A percentile compares a stretch with the other conserved stretches of the same genome.
Conservation (phyloP, 2,329 filamentous ascomycete genomes). For the Fragosphaeria purpurea region DNA sequence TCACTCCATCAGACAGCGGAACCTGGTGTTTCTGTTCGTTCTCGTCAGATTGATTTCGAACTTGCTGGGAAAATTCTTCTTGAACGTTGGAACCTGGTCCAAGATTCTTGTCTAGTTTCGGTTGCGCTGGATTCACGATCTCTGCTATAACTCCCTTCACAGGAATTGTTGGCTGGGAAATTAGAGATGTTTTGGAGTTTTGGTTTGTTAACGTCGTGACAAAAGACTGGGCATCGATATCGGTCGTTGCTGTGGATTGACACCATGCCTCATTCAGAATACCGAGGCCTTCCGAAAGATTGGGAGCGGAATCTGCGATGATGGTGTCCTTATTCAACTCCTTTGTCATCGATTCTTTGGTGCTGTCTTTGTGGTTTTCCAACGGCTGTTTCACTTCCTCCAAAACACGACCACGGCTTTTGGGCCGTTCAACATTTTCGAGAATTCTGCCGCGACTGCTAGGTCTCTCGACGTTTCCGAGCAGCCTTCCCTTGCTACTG, state of each 20-base stretch:
- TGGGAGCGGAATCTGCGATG: neutral
- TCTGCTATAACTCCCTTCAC: no score
- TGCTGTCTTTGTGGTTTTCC: no score
- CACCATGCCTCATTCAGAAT: slow-evolving; percentile 17
- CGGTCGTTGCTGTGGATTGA: slow-evolving; percentile 15
- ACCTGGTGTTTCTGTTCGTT: neutral
- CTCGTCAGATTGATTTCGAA: no score
- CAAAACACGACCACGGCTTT: neutral
- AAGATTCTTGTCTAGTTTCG: no score
- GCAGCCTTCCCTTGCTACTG: slow-evolving; percentile 1
- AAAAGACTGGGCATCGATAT: slow-evolving; percentile 18
- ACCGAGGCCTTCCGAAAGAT: slow-evolving; percentile 3
- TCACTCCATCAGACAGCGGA: neutral
- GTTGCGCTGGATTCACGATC: no score
- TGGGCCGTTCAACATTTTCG: slow-evolving; percentile 2
- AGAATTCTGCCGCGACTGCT: slow-evolving; percentile 5
- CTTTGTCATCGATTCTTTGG: neutral
- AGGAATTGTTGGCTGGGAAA: neutral
- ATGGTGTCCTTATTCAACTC: neutral
- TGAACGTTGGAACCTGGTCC: no score
- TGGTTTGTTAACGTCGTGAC: slow-evolving; percentile 16
- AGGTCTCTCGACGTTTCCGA: slow-evolving; percentile 1
- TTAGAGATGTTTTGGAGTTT: slow-evolving; percentile 1
- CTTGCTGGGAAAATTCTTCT: no score
- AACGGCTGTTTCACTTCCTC: neutral